These are phyloP conservation scores for Beauveria asiatica DNA, from an alignment of 2,329 filamentous ascomycete species.

Conservation along the genomic window DNA sequence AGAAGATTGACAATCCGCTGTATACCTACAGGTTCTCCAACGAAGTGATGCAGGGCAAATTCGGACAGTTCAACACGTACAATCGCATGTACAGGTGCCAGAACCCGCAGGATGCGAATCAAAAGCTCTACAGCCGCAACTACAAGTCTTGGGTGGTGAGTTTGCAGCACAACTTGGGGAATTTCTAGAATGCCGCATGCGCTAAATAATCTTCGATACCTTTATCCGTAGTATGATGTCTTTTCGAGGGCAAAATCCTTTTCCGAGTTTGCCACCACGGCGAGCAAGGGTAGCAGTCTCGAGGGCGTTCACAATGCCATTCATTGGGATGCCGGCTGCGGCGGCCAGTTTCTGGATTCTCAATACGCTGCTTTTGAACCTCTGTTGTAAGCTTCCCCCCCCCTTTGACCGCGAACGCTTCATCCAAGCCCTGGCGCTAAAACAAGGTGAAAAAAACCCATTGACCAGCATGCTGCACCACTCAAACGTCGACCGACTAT, in stretches of 20 bases:
- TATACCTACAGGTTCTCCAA: conserved; percentile 41
- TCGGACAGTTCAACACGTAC: conserved; percentile 23
- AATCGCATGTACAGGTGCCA: conserved; percentile 19
- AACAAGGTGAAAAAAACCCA: fast-evolving
- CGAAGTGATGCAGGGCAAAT: conserved; percentile 28
- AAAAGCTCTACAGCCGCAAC: conserved; percentile 21
- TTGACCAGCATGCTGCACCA: conserved; percentile 35
- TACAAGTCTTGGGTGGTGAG: conserved; percentile 32
- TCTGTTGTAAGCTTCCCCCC: conserved; percentile 29
- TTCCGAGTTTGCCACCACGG: conserved; percentile 26
- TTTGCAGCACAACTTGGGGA: background rate
- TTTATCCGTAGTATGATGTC: conserved; percentile 29
- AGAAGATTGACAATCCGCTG: conserved; percentile 42
- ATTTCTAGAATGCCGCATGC: background rate
- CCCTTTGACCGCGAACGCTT: no score
- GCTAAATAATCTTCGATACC: background rate
- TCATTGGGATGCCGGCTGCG: conserved; percentile 32
- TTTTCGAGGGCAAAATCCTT: conserved; percentile 29
- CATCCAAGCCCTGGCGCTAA: background rate
- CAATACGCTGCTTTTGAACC: conserved; percentile 35
- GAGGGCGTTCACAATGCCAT: conserved; percentile 36
- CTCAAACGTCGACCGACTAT: conserved; percentile 55
- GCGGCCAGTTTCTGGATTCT: conserved; percentile 31
- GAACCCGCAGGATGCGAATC: conserved; percentile 33
- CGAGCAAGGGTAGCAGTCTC: conserved; percentile 29